Base-by-base conservation (phyloP, 768 basidiomycete genomes). In the Tubosaeta sp. region DNA sequence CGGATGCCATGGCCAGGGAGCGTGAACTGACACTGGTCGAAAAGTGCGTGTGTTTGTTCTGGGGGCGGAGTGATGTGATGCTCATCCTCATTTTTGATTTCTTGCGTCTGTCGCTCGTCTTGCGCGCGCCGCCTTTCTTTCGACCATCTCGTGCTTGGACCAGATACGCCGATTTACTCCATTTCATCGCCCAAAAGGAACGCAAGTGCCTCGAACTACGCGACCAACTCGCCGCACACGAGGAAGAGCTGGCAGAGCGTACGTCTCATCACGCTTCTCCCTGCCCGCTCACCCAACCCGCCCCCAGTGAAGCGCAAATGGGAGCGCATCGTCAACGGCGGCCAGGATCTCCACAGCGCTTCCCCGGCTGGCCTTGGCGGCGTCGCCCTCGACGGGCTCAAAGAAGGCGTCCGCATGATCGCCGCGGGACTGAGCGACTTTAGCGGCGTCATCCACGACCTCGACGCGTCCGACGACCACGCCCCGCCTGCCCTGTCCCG, bases 111-210 rank as follows among this genome's bases (percentile, higher is more conserved):
- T n/a, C n/a, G n/a, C n/a, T n/a, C n/a, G n/a, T n/a, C n/a, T n/a
- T 8, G 12, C 12, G 33, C 33, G 5, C 33, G 10, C 12, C 12
- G 10, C 10, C 33, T 12, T 5, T 16, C 14, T 7, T 14, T 14
- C 6, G 14, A 34, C 33, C 33, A 12, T 34, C 33, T 32, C 9
- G 31, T 32, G 31, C 39, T 22, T 22, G 19, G 19, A 46, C 14
- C 55, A 92, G 91, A 61, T 88, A 93, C 60, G 82, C 85, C 6
- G 89, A 91, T 50, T 71, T 93, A 2, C 72, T 92, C n/a, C 85
- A 80, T 29, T 85, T 86, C 53, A 93, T 93, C 46, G 90, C 91
- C 0, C 88, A 91, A 69, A 91, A 92, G 57, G 91, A 92, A 65
- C 81, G 86, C 0, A 86, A 83, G 65, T 91, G 88, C 59, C 78